phyloP scores from a whole-genome alignment of 257 asterid species.

The Solanum piurae region DNA sequence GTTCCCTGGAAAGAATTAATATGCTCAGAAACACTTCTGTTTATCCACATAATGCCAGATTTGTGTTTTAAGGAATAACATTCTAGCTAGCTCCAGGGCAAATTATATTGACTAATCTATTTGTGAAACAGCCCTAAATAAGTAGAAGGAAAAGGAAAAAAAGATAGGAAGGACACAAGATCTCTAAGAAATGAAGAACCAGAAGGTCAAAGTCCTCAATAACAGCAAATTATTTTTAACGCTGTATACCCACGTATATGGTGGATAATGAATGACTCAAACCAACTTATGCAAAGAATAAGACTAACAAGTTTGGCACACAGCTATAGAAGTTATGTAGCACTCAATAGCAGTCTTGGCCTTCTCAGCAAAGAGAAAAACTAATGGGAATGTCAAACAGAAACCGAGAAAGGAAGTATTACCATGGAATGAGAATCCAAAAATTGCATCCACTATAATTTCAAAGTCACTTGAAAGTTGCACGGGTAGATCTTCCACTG shows the following conservation, averaged over 20 bases:
- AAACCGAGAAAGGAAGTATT: background rate
- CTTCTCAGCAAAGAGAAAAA: background rate
- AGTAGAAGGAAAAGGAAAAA: background rate
- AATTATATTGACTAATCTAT: background rate
- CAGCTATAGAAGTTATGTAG: background rate
- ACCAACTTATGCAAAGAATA: background rate
- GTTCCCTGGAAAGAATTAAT: slow-evolving; percentile 7
- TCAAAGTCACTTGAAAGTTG: slow-evolving; percentile 15
- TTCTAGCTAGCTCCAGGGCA: background rate
- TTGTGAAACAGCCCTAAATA: background rate
- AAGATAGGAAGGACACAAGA: background rate
- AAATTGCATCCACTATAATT: slow-evolving; percentile 26
- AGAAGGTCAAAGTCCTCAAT: background rate
- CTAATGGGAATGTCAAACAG: background rate
- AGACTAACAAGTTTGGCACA: background rate
- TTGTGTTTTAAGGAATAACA: background rate
- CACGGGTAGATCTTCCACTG: slow-evolving; percentile 11
- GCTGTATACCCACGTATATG: background rate
- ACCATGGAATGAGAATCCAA: slow-evolving; percentile 30
- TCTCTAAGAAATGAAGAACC: background rate
- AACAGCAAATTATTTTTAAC: background rate
- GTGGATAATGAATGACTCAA: background rate
- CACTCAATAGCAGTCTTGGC: background rate
- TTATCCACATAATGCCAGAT: background rate
- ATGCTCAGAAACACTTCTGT: background rate